A percentile compares a stretch with the other conserved stretches of the same genome.
Evolutionary conservation across 1,139 yeast genomes (phyloP).

Genomic region (Taphrina deformans): DNA sequence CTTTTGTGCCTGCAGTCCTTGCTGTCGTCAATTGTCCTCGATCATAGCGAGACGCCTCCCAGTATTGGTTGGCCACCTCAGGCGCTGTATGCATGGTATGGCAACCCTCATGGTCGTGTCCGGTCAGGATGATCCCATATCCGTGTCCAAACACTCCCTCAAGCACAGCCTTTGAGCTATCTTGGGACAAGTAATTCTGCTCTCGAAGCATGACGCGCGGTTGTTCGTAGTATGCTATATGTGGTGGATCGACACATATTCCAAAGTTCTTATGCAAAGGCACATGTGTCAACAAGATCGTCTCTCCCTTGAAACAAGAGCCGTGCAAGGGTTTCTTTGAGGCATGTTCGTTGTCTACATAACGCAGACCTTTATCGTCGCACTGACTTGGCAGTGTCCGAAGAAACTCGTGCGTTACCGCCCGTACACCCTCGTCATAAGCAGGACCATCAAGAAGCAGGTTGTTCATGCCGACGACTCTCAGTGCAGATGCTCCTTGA

Average conservation of each 20-base stretch:
- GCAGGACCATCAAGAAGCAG: constrained; percentile 89
- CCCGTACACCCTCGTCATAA: constrained; percentile 49
- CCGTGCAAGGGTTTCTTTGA: not conserved
- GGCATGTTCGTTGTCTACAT: not conserved
- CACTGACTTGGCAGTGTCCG: constrained; percentile 1
- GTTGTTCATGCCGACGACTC: constrained; percentile 81
- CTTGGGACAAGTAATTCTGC: constrained; percentile 79
- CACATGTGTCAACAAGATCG: constrained; percentile 81
- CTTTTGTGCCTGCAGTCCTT: constrained; percentile 38
- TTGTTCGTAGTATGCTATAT: constrained; percentile 64
- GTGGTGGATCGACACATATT: constrained; percentile 83
- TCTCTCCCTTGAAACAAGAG: constrained; percentile 48
- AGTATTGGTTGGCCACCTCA: not conserved
- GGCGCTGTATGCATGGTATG: constrained; percentile 57
- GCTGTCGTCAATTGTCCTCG: not conserved
- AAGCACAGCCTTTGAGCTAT: constrained; percentile 65
- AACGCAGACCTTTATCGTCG: not conserved
- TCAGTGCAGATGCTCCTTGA: constrained; percentile 52
- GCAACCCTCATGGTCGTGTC: constrained; percentile 97
- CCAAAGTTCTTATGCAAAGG: constrained; percentile 83
- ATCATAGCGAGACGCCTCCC: not conserved
- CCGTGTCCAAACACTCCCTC: constrained; percentile 42
- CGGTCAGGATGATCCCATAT: constrained; percentile 60
- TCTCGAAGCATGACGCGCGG: constrained; percentile 60
- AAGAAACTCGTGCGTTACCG: constrained; percentile 24